These are phyloP conservation scores for Apostasia shenzhenica DNA, from an alignment of 106 monocot genomes.

Conservation along the genomic window DNA sequence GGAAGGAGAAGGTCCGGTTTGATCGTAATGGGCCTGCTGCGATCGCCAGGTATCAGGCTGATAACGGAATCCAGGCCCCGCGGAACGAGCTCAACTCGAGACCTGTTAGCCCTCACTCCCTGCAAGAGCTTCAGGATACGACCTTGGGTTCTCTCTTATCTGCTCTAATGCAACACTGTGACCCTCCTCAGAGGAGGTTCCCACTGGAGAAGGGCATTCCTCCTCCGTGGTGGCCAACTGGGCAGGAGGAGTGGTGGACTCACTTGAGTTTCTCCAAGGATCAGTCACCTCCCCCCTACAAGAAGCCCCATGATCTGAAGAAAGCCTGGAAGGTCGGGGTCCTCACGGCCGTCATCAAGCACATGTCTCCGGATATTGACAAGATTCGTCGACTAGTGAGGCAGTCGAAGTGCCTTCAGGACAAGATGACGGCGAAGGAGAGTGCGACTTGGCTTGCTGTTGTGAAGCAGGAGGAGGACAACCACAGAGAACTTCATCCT, in stretches of 20 bases:
- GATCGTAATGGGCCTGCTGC: slow-evolving; percentile 49
- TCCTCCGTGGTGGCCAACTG: slow-evolving; percentile 79
- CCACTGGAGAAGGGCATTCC: slow-evolving; percentile 70
- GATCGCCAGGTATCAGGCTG: slow-evolving; percentile 33
- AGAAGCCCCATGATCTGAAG: slow-evolving; percentile 84
- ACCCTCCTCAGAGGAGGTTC: slow-evolving; percentile 69
- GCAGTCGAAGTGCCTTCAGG: slow-evolving; percentile 82
- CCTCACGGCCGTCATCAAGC: slow-evolving; percentile 72
- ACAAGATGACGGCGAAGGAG: slow-evolving; percentile 89
- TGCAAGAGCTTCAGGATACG: slow-evolving; percentile 77
- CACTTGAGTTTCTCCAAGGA: slow-evolving; percentile 43
- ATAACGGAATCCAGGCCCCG: slow-evolving; percentile 20
- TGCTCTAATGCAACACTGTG: slow-evolving; percentile 82
- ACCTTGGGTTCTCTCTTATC: slow-evolving; percentile 70
- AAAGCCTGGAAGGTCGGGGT: slow-evolving; percentile 82
- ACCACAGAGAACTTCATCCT: slow-evolving; percentile 39
- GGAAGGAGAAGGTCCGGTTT: slow-evolving; percentile 50
- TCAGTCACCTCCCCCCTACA: slow-evolving; percentile 58
- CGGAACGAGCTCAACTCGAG: slow-evolving; percentile 24
- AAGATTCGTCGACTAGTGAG: slow-evolving; percentile 61
- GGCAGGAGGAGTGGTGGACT: slow-evolving; percentile 64
- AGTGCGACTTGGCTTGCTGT: slow-evolving; percentile 69
- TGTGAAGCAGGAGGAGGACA: slow-evolving; percentile 63
- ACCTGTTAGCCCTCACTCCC: slow-evolving; percentile 29
- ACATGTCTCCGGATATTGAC: slow-evolving; percentile 74